Conservation (phyloP, 75 land plant genomes). For the Sequoiadendron giganteum region DNA sequence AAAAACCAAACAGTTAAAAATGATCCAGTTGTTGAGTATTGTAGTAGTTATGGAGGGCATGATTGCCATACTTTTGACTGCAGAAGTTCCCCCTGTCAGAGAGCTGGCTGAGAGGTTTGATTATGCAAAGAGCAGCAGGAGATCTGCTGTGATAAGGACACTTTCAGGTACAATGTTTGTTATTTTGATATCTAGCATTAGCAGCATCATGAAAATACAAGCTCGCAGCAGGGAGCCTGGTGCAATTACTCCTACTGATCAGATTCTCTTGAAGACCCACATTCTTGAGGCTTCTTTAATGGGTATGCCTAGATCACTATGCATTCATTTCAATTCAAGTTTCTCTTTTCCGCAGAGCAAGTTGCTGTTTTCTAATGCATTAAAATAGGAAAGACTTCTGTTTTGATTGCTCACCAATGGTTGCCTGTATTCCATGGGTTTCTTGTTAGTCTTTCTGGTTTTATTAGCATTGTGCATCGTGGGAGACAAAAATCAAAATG, state of each 20-base stretch:
- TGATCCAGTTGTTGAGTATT: conserved; percentile 50
- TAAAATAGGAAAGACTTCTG: neutral
- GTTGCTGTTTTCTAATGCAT: neutral
- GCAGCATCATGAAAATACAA: conserved; percentile 56
- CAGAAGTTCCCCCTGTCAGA: conserved; percentile 49
- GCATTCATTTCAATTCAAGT: neutral
- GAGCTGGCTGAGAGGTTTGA: conserved; percentile 44
- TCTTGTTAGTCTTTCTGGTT: too few species aligned
- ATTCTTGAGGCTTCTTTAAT: conserved; percentile 74
- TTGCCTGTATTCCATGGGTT: too few species aligned
- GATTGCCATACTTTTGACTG: conserved; percentile 46
- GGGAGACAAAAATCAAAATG: too few species aligned
- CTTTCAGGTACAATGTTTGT: conserved; percentile 50
- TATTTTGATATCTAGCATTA: conserved; percentile 42
- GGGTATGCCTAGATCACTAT: conserved; percentile 31
- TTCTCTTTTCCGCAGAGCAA: neutral
- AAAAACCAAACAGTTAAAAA: conserved; percentile 5
- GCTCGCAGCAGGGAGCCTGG: conserved; percentile 47
- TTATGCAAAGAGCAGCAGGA: conserved; percentile 41
- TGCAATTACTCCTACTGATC: conserved; percentile 66
- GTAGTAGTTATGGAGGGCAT: conserved; percentile 39
- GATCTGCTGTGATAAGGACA: conserved; percentile 48
- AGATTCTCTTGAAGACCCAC: conserved; percentile 67
- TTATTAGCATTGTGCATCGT: too few species aligned
- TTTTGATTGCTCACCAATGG: neutral